Evolutionary conservation across 108 stramenopile species (phyloP).

Genomic region (Cyclotella kingstonii): DNA sequence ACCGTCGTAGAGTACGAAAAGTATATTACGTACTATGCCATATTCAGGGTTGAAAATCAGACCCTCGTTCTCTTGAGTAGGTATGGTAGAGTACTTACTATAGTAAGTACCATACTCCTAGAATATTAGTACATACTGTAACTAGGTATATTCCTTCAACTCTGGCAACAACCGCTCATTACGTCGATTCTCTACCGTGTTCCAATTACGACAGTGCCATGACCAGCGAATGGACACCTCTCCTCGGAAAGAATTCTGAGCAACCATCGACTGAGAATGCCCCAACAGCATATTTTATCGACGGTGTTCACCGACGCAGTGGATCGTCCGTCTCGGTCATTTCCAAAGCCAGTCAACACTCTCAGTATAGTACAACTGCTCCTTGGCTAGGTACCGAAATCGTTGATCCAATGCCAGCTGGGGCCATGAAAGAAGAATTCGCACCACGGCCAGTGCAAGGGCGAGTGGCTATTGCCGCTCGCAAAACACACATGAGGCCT

Average conservation of each 20-base stretch:
- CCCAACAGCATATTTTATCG: slow-evolving; percentile 20
- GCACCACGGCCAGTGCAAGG: slow-evolving; percentile 13
- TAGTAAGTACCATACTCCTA: no score
- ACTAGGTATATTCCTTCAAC: no score
- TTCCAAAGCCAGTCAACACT: not conserved
- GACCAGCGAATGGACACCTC: not conserved
- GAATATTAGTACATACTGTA: no score
- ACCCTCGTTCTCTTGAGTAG: not conserved
- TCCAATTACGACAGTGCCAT: not conserved
- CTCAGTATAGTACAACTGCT: not conserved
- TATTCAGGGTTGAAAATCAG: not conserved
- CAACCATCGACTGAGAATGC: not conserved
- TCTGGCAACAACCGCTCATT: not conserved
- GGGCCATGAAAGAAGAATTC: slow-evolving; percentile 12
- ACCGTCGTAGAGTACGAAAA: no score
- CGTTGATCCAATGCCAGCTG: slow-evolving; percentile 7
- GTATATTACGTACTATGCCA: no score
- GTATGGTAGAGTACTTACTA: no score
- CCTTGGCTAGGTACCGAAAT: not conserved
- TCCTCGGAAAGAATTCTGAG: no score
- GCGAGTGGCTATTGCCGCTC: not conserved
- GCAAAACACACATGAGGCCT: slow-evolving; percentile 12
- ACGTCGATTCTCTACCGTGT: not conserved
- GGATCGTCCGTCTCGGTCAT: not conserved
- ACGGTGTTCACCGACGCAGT: slow-evolving; percentile 17